Conservation (phyloP, 2,329 filamentous ascomycete genomes). For the Xylariaceae sp. region DNA sequence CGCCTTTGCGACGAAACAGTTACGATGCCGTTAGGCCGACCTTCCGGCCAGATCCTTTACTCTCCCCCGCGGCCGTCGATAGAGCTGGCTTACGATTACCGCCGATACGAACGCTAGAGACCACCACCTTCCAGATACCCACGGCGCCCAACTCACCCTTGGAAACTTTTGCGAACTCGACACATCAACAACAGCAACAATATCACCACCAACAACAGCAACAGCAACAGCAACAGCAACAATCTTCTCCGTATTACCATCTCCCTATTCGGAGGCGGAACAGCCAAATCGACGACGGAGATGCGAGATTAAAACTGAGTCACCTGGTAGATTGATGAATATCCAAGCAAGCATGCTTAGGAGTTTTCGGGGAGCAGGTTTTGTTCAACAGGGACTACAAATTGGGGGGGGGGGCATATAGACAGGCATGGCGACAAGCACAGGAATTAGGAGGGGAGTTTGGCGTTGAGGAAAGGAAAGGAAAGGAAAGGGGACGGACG, state of each 20-base stretch:
- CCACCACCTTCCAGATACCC: constrained; percentile 21
- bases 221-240: neutral
- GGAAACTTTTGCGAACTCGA: constrained; percentile 3
- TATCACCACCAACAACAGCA: neutral
- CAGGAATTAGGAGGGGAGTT: neutral
- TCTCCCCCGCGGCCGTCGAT: constrained; percentile 4
- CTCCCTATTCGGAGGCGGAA: neutral
- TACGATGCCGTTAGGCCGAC: constrained; percentile 10
- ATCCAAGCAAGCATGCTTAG: neutral
- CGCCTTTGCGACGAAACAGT: constrained; percentile 27
- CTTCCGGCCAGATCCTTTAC: constrained; percentile 8
- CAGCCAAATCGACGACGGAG: constrained; percentile 12
- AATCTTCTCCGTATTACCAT: neutral
- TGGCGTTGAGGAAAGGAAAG: neutral
- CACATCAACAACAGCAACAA: neutral
- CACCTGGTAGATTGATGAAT: constrained; percentile 13
- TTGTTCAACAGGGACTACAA: neutral
- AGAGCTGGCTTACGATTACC: constrained; percentile 20
- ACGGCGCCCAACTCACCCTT: constrained; percentile 35
- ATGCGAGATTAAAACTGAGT: constrained; percentile 15
- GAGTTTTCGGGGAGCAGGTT: constrained; percentile 3
- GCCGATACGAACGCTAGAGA: constrained; percentile 28
- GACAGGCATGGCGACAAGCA: neutral
- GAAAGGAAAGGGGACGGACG: neutral
- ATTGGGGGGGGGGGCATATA: neutral